Evolutionary conservation across 164 flowering plant species (phyloP), one percentile per base, ranked within the genome.

Genomic region (Dillenia turbinata): DNA sequence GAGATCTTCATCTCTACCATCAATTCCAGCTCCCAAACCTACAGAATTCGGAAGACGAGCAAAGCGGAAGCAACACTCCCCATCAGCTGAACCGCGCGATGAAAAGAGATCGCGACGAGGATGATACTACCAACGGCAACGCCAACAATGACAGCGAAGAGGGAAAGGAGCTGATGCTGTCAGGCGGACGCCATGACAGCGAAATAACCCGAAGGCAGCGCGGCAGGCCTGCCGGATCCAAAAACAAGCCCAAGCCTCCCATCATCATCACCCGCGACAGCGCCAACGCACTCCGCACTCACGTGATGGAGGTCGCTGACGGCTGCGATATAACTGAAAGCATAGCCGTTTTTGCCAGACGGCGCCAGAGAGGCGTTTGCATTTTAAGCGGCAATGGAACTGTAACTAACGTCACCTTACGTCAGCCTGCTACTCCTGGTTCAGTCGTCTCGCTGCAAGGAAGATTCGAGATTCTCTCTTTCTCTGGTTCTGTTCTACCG

Each of bases 191-290:
- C 40, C 40, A 33, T 0, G 74, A 45, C 16, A 74, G 76, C 9
- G 79, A 74, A 61, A 71, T 75, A 56, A 54, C 66, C 0, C 66
- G 88, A 56, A 54, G 88, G 26, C 84, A 86, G 0, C 56, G 86
- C 15, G 88, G 88, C 33, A 62, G 89, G 5, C 89, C 89, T 1
- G 77, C 89, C 7, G 89, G 89, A 57, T 84, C 89, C 84, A 33
- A 33, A 33, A 33, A 33, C 40, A 33, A 33, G 40, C 40, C 40
- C 40, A 33, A 33, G 40, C 40, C 86, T 0, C 86, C 89, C 3
- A 82, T 84, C 70, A 82, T 84, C 65, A 80, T 84, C 66, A 82
- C 86, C 11, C 78, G 89, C 2, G 89, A 84, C 68, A 82, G 86
- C 77, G 86, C 86, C 51, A 84, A 84, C 69, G 89, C 89, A 0